Evolutionary conservation across 345 rosid genomes (phyloP), one percentile per base, ranked within the genome.

Genomic region (Pistacia integerrima): DNA sequence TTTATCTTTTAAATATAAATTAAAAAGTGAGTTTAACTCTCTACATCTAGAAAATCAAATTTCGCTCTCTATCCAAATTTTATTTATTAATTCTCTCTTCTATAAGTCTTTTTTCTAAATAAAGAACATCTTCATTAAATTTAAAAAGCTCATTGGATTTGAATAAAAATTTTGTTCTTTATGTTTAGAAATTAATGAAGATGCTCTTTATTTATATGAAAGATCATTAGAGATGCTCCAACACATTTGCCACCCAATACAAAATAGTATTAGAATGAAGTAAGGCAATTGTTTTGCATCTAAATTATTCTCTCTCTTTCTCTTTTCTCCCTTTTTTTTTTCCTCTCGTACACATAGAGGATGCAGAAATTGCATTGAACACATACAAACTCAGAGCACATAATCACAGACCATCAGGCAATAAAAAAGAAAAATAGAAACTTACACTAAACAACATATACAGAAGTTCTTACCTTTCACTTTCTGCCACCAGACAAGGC

Each of bases 401-500:
- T 51, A 16, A 41, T 16, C 44, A 63, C 49, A 69, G 14, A 59
- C 36, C 58, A 38, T 58, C 55, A 74, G 14, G 38, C 58, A 73
- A 77, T 78, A 77, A 25, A 14, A 17, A 61, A 59, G 5, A 58
- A 4, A 4, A 8, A 54, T 5, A 5, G 20, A n/a, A 57, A 68
- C 64, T 68, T 77, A 76, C 64, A 54, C 52, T 58, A 28, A 36
- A 64, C 41, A 20, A 25, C 62, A 74, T 55, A 16, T 14, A 74
- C 49, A 56, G 5, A 74, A 65, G 55, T 22, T 64, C 76, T 83
- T 74, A 81, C 84, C 82, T 72, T 61, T 90, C 87, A 90, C 80
- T 87, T 87, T 84, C 85, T 87, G 77, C 87, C 78, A 49, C 83
- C 87, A 35, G 87, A 65, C n/a, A 74, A 74, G 13, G 84, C 82